A percentile compares a stretch with the other conserved stretches of the same genome.
Conservation (phyloP, 495 filamentous ascomycete genomes). For the Chaetomium cochliodes region DNA sequence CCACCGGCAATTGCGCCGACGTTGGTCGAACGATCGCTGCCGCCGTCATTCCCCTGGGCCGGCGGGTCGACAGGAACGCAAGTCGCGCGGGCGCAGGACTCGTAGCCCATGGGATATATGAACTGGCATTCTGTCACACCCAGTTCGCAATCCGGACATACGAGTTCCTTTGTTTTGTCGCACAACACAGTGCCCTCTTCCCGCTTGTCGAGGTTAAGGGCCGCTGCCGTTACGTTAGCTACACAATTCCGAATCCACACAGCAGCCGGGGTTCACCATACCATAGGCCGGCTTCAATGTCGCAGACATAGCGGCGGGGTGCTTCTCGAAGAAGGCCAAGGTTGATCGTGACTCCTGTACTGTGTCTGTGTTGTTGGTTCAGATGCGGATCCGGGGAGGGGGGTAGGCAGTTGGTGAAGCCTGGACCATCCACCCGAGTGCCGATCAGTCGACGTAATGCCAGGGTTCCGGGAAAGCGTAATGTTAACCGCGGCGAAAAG, state of each 20-base stretch:
- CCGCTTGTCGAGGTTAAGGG: conserved; percentile 24
- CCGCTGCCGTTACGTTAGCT: conserved; percentile 4
- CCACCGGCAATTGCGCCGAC: conserved; percentile 82
- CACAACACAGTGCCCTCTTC: conserved; percentile 23
- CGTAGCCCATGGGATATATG: conserved; percentile 37
- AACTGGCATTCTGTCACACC: conserved; percentile 38
- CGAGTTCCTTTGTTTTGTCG: conserved; percentile 26
- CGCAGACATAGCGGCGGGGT: conserved; percentile 22
- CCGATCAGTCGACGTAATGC: conserved; percentile 27
- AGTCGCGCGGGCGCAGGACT: conserved; percentile 41
- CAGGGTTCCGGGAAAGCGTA: neutral
- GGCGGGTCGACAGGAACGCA: conserved; percentile 30
- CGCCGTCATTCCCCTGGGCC: neutral
- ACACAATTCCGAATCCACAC: neutral
- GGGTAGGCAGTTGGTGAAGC: conserved; percentile 10
- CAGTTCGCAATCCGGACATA: conserved; percentile 30
- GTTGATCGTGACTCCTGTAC: neutral
- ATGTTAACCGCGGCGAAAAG: neutral
- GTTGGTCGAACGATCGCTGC: conserved; percentile 48
- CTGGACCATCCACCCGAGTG: conserved; percentile 24
- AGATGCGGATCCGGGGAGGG: conserved; percentile 21
- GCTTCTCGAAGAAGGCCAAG: neutral
- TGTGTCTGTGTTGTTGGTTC: conserved; percentile 2
- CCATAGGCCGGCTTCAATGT: conserved; percentile 11
- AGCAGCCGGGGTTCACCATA: conserved; percentile 1